A percentile compares a stretch with the other conserved stretches of the same genome.
These are phyloP conservation scores for Collariella sp. DNA, from an alignment of 495 filamentous ascomycete species.

Conservation along the genomic window DNA sequence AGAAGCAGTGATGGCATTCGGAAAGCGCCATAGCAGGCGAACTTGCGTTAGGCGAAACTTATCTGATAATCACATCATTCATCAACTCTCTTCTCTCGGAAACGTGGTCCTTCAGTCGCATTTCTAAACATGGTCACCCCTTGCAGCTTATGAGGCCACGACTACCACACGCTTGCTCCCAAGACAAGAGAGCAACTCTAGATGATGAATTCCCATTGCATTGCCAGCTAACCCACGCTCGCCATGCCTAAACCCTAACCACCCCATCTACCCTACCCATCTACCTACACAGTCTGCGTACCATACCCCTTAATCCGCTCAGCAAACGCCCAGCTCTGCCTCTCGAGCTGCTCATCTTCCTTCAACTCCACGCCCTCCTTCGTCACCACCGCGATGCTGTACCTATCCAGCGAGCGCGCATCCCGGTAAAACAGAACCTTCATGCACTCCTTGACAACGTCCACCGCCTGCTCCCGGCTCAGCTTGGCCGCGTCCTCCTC, in stretches of 20 bases:
- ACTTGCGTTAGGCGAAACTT: background rate
- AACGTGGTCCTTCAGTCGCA: background rate
- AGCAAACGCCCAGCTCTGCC: constrained; percentile 96
- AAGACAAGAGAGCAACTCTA: background rate
- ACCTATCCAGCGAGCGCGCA: constrained; percentile 82
- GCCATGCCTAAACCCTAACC: background rate
- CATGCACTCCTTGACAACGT: constrained; percentile 81
- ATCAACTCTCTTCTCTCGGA: no score
- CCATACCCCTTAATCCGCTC: constrained; percentile 61
- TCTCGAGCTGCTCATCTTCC: constrained; percentile 61
- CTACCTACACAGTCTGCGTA: constrained; percentile 44
- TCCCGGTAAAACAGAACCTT: constrained; percentile 98
- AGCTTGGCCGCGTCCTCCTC: constrained; percentile 63
- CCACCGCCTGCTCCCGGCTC: constrained; percentile 68
- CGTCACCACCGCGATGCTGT: constrained; percentile 82
- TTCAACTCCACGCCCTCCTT: constrained; percentile 75
- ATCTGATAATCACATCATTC: background rate
- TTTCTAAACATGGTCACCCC: background rate
- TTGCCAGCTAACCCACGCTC: background rate
- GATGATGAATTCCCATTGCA: background rate
- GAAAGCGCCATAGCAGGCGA: background rate
- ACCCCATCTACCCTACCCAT: background rate
- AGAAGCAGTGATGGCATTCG: background rate
- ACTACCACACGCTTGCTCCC: background rate
- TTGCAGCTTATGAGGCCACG: background rate